Evolutionary conservation across 306 rosid genomes (phyloP).

Genomic region (Luffa aegyptiaca): DNA sequence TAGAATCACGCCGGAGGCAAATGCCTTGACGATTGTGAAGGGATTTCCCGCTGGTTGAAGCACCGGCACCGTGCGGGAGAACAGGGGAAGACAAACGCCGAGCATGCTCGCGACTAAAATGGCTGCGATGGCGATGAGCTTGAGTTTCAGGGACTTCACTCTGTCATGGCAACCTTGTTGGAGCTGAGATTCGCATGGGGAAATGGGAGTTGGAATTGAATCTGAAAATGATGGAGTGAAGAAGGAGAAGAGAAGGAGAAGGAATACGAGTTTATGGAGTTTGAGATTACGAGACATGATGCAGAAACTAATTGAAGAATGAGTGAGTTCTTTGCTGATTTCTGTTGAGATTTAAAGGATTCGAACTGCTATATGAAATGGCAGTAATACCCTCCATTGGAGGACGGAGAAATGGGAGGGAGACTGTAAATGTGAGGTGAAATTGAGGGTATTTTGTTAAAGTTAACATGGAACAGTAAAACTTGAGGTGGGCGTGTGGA

Average conservation of each 20-base stretch:
- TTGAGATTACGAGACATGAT: neutral
- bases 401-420: neutral
- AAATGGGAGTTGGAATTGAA: neutral
- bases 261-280: neutral
- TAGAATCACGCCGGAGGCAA: slow-evolving; percentile 59
- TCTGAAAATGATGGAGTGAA: neutral
- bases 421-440: neutral
- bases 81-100: slow-evolving; percentile 3
- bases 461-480: neutral
- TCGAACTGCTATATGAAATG: neutral
- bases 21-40: slow-evolving; percentile 43
- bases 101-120: slow-evolving; percentile 2
- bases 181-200: neutral
- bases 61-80: neutral
- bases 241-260: neutral
- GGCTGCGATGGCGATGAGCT: slow-evolving; percentile 7
- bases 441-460: neutral
- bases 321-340: neutral
- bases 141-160: neutral
- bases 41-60: slow-evolving; percentile 33
- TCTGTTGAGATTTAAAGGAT: neutral
- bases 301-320: neutral
- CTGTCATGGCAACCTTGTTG: neutral
- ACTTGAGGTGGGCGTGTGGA: neutral
- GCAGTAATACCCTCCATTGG: neutral